Evolutionary conservation across 2,329 filamentous ascomycete species (phyloP).

Genomic region (Colletotrichum ledebouriae): DNA sequence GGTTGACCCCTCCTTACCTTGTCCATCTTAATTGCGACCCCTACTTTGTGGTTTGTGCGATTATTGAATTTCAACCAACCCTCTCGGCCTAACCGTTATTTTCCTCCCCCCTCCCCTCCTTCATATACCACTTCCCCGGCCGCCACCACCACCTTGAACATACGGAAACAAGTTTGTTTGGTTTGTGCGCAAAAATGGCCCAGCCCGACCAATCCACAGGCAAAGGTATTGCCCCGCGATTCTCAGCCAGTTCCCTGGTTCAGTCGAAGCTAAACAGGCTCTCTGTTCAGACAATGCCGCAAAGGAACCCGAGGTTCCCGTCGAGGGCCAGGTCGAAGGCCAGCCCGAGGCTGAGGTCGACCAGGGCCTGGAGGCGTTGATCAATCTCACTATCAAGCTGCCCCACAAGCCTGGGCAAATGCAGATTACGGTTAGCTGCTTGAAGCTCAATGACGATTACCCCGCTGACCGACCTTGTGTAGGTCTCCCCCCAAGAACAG

Average conservation of each 20-base stretch:
- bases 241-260: not conserved
- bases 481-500: constrained; percentile 95
- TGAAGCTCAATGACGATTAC: not conserved
- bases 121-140: not conserved
- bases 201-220: constrained; percentile 36
- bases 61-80: constrained; percentile 32
- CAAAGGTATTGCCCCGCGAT: constrained; percentile 33
- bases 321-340: constrained; percentile 19
- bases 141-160: not conserved
- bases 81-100: constrained; percentile 20
- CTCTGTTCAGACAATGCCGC: constrained; percentile 31
- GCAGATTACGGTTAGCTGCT: constrained; percentile 80
- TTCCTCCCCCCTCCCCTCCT: not conserved
- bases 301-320: constrained; percentile 25
- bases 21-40: constrained; percentile 29
- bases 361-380: constrained; percentile 56
- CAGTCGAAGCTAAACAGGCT: constrained; percentile 25
- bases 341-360: constrained; percentile 31
- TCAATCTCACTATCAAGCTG: constrained; percentile 80
- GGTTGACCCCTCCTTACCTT: constrained; percentile 25
- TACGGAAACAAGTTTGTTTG: not conserved
- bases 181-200: constrained; percentile 27
- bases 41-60: constrained; percentile 37
- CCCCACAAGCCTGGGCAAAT: constrained; percentile 85
- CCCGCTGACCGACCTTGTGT: constrained; percentile 36